Evolutionary conservation across 2,329 filamentous ascomycete species (phyloP).

Genomic region (Fusarium domesticum): DNA sequence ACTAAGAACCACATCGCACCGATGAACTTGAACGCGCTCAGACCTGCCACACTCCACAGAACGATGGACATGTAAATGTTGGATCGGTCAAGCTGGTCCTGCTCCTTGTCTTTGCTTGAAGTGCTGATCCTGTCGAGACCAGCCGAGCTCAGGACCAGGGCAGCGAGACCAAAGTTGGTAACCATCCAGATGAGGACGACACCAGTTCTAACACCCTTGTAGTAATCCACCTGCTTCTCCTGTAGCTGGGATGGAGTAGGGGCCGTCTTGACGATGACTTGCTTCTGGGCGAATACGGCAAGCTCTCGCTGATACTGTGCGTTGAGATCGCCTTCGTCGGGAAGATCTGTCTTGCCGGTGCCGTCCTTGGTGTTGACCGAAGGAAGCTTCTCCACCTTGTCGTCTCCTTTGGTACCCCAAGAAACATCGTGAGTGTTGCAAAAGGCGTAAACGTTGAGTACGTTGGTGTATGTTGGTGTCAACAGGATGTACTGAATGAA

Average conservation of each 20-base stretch:
- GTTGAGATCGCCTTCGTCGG: constrained; percentile 92
- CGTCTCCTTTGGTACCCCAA: constrained; percentile 98
- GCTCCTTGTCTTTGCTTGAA: constrained; percentile 34
- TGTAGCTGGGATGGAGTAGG: constrained; percentile 54
- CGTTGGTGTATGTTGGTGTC: constrained; percentile 95
- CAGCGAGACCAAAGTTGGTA: constrained; percentile 84
- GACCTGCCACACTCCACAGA: constrained; percentile 80
- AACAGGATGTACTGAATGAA: constrained; percentile 93
- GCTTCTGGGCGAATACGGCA: constrained; percentile 68
- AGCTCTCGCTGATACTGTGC: constrained; percentile 90
- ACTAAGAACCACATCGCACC: constrained; percentile 92
- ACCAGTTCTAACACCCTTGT: constrained; percentile 88
- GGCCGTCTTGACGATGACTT: constrained; percentile 65
- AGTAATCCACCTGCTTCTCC: constrained; percentile 96
- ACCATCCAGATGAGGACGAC: constrained; percentile 97
- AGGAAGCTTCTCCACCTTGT: constrained; percentile 87
- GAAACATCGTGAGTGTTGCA: constrained; percentile 99
- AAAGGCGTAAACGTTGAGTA: constrained; percentile 98
- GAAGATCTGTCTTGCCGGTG: constrained; percentile 87
- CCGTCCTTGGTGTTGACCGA: constrained; percentile 88
- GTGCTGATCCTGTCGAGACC: constrained; percentile 68
- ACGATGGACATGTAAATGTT: constrained; percentile 85
- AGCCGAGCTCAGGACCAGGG: constrained; percentile 81
- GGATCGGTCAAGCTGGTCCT: constrained; percentile 54
- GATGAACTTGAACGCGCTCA: constrained; percentile 83